Conservation (phyloP, 202 grass and related monocot genomes). For the Musa balbisiana region DNA sequence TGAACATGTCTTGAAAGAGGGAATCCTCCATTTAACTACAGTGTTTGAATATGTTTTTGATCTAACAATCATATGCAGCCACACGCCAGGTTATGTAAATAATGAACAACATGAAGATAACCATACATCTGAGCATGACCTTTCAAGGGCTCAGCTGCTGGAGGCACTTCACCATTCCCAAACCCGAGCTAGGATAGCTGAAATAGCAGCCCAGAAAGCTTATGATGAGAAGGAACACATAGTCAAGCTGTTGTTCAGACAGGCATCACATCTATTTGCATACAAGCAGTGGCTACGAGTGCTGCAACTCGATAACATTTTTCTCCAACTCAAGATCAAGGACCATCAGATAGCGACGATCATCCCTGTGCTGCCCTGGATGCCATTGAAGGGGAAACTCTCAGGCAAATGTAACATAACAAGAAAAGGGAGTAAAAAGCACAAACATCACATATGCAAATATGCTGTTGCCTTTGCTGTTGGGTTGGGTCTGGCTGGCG, state of each 20-base stretch:
- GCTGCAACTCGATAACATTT: slow-evolving; percentile 20
- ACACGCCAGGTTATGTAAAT: background rate
- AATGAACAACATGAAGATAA: background rate
- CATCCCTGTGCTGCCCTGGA: slow-evolving; percentile 57
- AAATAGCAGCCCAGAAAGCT: slow-evolving; percentile 22
- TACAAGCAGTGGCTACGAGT: slow-evolving; percentile 27
- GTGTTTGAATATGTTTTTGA: background rate
- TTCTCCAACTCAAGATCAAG: slow-evolving; percentile 19
- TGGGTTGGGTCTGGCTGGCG: slow-evolving; percentile 63
- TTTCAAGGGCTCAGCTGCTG: slow-evolving; percentile 8
- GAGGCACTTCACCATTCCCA: slow-evolving; percentile 26
- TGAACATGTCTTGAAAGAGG: too few species aligned
- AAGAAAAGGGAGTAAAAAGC: slow-evolving; percentile 45
- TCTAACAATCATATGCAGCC: slow-evolving; percentile 2
- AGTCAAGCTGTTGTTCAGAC: slow-evolving; percentile 17
- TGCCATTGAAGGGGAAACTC: slow-evolving; percentile 29
- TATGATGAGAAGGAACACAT: slow-evolving; percentile 26
- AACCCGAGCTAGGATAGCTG: slow-evolving; percentile 23
- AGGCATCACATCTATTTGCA: slow-evolving; percentile 22
- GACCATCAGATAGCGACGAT: slow-evolving; percentile 27
- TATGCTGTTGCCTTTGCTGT: slow-evolving; percentile 49
- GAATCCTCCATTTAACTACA: too few species aligned
- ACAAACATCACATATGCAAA: slow-evolving; percentile 26
- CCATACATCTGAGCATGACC: background rate
- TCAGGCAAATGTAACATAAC: background rate